phyloP scores from a whole-genome alignment of 495 filamentous ascomycete species.

The Podospora tetraspora region DNA sequence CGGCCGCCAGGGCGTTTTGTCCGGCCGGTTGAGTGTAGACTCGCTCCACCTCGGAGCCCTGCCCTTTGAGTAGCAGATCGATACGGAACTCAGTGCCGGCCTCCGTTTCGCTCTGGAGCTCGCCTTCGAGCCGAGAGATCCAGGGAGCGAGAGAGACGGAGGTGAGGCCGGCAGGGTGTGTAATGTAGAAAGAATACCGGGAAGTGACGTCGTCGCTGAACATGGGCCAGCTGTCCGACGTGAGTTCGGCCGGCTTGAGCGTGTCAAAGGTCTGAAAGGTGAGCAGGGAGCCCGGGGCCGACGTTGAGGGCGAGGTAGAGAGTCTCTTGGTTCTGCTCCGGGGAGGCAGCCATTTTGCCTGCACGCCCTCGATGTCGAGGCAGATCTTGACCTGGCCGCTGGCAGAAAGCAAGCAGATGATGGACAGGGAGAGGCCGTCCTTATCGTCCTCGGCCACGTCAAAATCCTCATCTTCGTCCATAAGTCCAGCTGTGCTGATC shows the following conservation, averaged over 20 bases:
- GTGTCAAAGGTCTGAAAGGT: conserved; percentile 59
- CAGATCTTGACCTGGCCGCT: conserved; percentile 71
- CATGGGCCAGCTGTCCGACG: conserved; percentile 58
- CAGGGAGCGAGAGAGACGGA: conserved; percentile 68
- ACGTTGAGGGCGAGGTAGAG: conserved; percentile 16
- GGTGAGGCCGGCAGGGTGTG: conserved; percentile 62
- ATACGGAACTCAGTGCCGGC: conserved; percentile 69
- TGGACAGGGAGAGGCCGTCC: conserved; percentile 62
- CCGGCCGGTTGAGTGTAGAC: conserved; percentile 47
- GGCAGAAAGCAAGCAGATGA: conserved; percentile 70
- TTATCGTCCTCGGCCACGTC: conserved; percentile 51
- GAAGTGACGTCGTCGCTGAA: conserved; percentile 70
- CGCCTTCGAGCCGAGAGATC: conserved; percentile 69
- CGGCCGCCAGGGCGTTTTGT: conserved; percentile 49
- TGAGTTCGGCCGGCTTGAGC: conserved; percentile 44
- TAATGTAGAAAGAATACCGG: conserved; percentile 74
- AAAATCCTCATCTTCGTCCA: conserved; percentile 56
- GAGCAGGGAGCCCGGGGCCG: conserved; percentile 35
- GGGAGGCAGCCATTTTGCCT: conserved; percentile 79
- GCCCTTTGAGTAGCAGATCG: conserved; percentile 59
- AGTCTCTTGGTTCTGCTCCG: conserved; percentile 37
- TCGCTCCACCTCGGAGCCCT: conserved; percentile 55
- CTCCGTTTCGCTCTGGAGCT: conserved; percentile 59
- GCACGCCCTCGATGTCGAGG: conserved; percentile 71
- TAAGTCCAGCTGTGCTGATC: conserved; percentile 52